A percentile compares a stretch with the other conserved stretches of the same genome.
Conservation (phyloP, 371 early-diverging fungal genomes). For the Mortierella sp. region DNA sequence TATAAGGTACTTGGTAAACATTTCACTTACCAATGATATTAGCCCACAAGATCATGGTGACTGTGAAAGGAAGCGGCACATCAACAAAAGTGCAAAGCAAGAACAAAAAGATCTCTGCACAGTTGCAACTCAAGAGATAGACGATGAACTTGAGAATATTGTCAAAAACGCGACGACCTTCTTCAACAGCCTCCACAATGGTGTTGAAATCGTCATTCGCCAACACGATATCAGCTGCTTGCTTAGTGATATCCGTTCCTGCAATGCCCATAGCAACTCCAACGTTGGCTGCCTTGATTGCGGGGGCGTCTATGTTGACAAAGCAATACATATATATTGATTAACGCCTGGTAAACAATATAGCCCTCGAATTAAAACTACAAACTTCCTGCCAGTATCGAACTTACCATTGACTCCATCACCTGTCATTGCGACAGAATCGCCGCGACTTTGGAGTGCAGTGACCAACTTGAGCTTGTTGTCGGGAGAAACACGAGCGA, state of each 20-base stretch:
- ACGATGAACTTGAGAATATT: slow-evolving; percentile 96
- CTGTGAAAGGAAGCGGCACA: slow-evolving; percentile 70
- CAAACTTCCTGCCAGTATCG: neutral
- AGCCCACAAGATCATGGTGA: slow-evolving; percentile 85
- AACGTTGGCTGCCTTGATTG: slow-evolving; percentile 91
- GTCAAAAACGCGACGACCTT: slow-evolving; percentile 91
- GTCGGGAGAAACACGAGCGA: slow-evolving; percentile 88
- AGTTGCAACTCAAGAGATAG: slow-evolving; percentile 92
- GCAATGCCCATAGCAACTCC: slow-evolving; percentile 94
- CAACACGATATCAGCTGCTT: slow-evolving; percentile 90
- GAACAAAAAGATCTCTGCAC: slow-evolving; percentile 81
- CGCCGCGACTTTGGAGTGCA: slow-evolving; percentile 88
- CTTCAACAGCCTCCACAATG: slow-evolving; percentile 83
- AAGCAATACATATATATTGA: neutral
- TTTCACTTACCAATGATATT: slow-evolving; percentile 82
- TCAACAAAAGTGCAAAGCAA: slow-evolving; percentile 65
- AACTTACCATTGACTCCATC: slow-evolving; percentile 84
- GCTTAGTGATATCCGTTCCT: slow-evolving; percentile 93
- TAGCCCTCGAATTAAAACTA: neutral
- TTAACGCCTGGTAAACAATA: neutral
- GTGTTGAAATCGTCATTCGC: slow-evolving; percentile 88
- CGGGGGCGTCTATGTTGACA: slow-evolving; percentile 78
- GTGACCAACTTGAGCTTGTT: slow-evolving; percentile 97
- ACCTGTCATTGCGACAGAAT: slow-evolving; percentile 86
- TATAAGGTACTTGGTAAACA: neutral